Evolutionary conservation across 73 alveolate species (phyloP).

Genomic region (Paramecium octaurelia): DNA sequence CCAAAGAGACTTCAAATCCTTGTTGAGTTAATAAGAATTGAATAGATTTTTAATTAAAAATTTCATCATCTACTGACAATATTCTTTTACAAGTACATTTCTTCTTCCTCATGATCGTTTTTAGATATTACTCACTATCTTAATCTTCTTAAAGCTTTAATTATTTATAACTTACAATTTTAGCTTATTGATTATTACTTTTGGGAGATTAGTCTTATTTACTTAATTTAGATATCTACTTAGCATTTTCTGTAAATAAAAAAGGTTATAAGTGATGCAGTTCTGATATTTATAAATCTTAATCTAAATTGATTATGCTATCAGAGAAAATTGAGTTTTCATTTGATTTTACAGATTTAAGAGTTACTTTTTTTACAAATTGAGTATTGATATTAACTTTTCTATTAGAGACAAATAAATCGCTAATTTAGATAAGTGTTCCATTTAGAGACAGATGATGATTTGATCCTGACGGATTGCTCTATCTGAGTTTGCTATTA

Average conservation of each 20-base stretch:
- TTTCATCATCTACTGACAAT: constrained; percentile 60
- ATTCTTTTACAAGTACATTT: constrained; percentile 38
- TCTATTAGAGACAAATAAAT: background rate
- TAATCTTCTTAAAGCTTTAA: background rate
- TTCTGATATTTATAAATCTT: background rate
- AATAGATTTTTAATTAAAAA: constrained; percentile 42
- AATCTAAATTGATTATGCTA: background rate
- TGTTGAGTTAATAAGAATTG: background rate
- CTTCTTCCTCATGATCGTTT: background rate
- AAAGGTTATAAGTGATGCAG: background rate
- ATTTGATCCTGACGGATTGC: background rate
- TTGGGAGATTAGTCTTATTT: background rate
- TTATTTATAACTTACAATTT: constrained; percentile 1
- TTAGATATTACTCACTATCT: background rate
- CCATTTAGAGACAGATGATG: background rate
- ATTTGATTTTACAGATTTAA: background rate
- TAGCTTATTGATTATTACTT: background rate
- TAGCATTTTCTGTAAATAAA: background rate
- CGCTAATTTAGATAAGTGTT: background rate
- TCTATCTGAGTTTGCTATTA: background rate
- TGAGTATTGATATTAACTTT: background rate
- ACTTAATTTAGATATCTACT: background rate
- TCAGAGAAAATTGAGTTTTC: background rate
- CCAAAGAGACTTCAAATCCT: constrained; percentile 21
- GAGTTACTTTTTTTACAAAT: background rate